Conservation (phyloP, 371 early-diverging fungal genomes). For the Dichotomocladium elegans region DNA sequence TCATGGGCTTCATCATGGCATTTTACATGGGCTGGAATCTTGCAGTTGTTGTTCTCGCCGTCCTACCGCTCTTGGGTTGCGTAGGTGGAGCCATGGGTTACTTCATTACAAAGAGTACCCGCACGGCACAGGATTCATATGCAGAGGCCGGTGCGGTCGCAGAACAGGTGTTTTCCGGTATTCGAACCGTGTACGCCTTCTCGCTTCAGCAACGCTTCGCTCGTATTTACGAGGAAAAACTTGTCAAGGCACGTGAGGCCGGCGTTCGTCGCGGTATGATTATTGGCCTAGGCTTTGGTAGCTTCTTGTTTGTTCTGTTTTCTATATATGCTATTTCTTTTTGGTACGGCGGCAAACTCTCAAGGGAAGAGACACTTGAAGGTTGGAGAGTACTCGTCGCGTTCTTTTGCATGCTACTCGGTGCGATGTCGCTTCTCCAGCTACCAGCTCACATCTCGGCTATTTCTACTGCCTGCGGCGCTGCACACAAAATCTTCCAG, state of each 20-base stretch:
- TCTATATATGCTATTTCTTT: constrained; percentile 57
- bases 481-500: constrained; percentile 63
- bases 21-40: constrained; percentile 76
- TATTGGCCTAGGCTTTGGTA: constrained; percentile 41
- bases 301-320: constrained; percentile 54
- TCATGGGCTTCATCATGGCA: constrained; percentile 78
- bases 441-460: constrained; percentile 55
- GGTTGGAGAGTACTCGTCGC: constrained; percentile 50
- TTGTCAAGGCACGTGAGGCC: constrained; percentile 30
- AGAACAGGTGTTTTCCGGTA: constrained; percentile 65
- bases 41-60: constrained; percentile 69
- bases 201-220: constrained; percentile 60
- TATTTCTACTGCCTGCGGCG: constrained; percentile 60
- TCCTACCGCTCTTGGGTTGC: constrained; percentile 46
- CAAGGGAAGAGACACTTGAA: constrained; percentile 29
- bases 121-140: constrained; percentile 44
- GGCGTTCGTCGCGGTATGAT: constrained; percentile 32
- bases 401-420: constrained; percentile 60
- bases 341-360: constrained; percentile 56
- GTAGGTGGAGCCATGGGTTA: constrained; percentile 54
- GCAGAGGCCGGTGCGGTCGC: too few relatives aligned
- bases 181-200: constrained; percentile 77
- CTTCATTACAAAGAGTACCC: constrained; percentile 38
- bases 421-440: constrained; percentile 12
- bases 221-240: constrained; percentile 41